These are phyloP conservation scores for Carex littledalei DNA, from an alignment of 176 grass and related monocot genomes.

Conservation along the genomic window DNA sequence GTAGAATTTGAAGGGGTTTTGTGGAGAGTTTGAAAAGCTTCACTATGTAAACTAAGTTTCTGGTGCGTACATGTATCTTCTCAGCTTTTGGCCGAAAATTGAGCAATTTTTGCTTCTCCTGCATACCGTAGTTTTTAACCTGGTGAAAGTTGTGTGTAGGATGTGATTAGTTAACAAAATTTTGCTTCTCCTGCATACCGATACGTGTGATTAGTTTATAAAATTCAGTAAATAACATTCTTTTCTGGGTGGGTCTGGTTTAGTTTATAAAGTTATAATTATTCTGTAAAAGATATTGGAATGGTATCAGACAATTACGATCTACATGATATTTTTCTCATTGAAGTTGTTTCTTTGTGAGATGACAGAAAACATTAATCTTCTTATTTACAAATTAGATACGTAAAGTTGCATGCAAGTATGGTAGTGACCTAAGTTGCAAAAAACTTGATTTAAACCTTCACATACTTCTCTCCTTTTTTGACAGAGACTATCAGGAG, in stretches of 20 bases:
- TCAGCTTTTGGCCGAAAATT: no score
- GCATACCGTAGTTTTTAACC: no score
- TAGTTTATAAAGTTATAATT: neutral
- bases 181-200: no score
- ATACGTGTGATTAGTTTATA: no score
- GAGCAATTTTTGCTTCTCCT: no score
- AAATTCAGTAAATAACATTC: neutral
- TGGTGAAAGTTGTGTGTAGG: no score
- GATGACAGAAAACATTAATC: neutral
- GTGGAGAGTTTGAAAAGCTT: no score
- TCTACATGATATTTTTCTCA: neutral
- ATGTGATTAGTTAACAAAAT: no score
- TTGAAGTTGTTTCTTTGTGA: neutral
- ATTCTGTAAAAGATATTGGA: neutral
- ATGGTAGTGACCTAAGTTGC: neutral
- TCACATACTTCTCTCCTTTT: neutral
- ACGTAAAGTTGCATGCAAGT: neutral
- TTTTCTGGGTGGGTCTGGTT: neutral
- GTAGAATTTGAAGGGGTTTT: no score
- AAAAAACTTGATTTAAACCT: neutral
- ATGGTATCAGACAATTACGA: neutral
- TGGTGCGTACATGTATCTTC: no score
- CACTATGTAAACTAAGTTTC: no score
- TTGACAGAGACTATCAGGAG: conserved; percentile 68
- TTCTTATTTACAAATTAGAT: neutral